Conservation (phyloP, 2,329 filamentous ascomycete genomes). For the Hymenoscyphus salicellus region DNA sequence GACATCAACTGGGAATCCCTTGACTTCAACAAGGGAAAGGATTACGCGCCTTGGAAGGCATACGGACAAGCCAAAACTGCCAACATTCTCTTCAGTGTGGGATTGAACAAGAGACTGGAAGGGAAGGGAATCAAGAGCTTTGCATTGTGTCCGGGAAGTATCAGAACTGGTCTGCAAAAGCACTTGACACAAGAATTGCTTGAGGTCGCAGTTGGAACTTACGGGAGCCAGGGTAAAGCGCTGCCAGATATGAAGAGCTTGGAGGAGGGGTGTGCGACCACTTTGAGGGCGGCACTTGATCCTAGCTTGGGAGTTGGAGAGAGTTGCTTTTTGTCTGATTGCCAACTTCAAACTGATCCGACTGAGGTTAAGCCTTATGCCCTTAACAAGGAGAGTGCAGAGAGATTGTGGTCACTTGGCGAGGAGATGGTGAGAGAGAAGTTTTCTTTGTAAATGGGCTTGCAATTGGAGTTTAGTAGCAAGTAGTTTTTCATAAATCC, state of each 20-base stretch:
- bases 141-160: conserved; percentile 34
- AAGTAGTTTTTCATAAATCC: background rate
- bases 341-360: conserved; percentile 2
- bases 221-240: background rate
- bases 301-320: conserved; percentile 30
- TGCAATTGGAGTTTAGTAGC: background rate
- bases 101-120: conserved; percentile 29
- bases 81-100: conserved; percentile 38
- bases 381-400: conserved; percentile 33
- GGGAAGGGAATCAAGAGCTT: conserved; percentile 27
- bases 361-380: conserved; percentile 10
- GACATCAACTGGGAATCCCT: conserved; percentile 37
- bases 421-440: conserved; percentile 45
- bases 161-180: conserved; percentile 5
- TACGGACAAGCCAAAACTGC: conserved; percentile 40
- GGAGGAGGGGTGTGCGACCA: conserved; percentile 30
- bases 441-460: conserved; percentile 30
- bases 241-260: conserved; percentile 12
- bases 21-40: conserved; percentile 25
- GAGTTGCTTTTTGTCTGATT: conserved; percentile 15
- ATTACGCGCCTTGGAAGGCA: conserved; percentile 36
- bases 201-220: background rate
- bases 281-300: conserved; percentile 40
- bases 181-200: conserved; percentile 10
- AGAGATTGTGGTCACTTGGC: conserved; percentile 45